phyloP scores from a whole-genome alignment of 352 stramenopile species.

The Globisporangium barbulae region DNA sequence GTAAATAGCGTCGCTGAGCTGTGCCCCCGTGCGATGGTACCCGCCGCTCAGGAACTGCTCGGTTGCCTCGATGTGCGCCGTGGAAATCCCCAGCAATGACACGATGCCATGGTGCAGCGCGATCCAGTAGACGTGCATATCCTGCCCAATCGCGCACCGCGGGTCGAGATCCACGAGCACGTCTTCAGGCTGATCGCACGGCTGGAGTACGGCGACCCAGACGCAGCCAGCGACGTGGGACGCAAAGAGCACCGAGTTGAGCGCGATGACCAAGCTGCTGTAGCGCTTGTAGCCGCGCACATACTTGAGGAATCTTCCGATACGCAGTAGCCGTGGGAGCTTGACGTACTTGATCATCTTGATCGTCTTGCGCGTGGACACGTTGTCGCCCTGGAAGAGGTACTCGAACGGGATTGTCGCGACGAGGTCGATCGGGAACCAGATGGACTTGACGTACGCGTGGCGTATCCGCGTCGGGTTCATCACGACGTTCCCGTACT shows the following conservation, averaged over 20 bases:
- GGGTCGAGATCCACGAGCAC: constrained; percentile 15
- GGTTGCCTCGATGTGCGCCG: constrained; percentile 36
- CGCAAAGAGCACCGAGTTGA: constrained; percentile 50
- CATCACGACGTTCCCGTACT: constrained; percentile 56
- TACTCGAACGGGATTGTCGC: constrained; percentile 62
- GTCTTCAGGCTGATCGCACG: constrained; percentile 26
- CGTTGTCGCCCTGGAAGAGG: constrained; percentile 33
- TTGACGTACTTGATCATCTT: constrained; percentile 80
- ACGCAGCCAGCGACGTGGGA: constrained; percentile 52
- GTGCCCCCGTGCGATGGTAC: constrained; percentile 26
- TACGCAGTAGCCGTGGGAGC: constrained; percentile 47
- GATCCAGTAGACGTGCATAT: constrained; percentile 55
- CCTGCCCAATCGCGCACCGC: constrained; percentile 27
- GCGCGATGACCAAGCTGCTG: constrained; percentile 44
- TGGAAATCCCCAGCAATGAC: constrained; percentile 48
- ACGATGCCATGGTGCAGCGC: constrained; percentile 53
- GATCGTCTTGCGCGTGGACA: constrained; percentile 62
- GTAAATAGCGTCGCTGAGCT: constrained; percentile 23
- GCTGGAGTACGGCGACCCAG: constrained; percentile 52
- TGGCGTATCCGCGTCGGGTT: constrained; percentile 43
- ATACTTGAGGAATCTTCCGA: constrained; percentile 58
- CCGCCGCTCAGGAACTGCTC: constrained; percentile 51
- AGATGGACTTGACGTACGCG: constrained; percentile 48
- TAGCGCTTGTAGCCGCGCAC: constrained; percentile 61
- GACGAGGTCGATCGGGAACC: constrained; percentile 58